Base-by-base conservation (phyloP, 768 basidiomycete species). In the Phanerochaete carnosa region DNA sequence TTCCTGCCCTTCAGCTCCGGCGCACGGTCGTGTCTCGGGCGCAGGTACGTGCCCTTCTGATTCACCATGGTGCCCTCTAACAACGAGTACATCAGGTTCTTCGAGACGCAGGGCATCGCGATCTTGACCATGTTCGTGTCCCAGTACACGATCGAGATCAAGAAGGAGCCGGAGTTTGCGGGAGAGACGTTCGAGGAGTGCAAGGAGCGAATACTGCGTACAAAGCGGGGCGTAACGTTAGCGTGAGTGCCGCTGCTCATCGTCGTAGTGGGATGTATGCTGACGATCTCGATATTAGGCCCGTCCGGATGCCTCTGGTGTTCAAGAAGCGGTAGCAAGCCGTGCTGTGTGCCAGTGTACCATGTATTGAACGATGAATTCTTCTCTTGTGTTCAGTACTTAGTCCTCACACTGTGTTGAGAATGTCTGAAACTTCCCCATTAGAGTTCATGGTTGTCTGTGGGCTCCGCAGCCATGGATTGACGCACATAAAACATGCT, bases 1-100 rank as follows among this genome's bases (percentile, higher is more conserved):
- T 85, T 83, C 65, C 33, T 82, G 33, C 81, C 84, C 3, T 85
- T 84, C 66, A 81, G 79, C 59, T 72, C 67, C 54, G 81, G 81
- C 75, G 60, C 76, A 19, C 74, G 81, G 5, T 75, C 75, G 32
- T 82, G 80, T 67, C 32, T 62, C 22, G 61, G 61, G 3, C 56
- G 61, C 7, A 22, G 61, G 49, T 45, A 32, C 22, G 7, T 35
- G 32, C 43, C 30, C 23, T n/a, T 5, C 32, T 15, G 11, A n/a
- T 19, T 12, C 23, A 15, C 29, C 12, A 32, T 15, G 32, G 43
- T 47, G n/a, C 28, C 15, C 19, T 6, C 22, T 16, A 7, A 55
- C 37, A n/a, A 22, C 25, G 39, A n/a, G 25, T 13, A 16, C 15
- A 28, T 11, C 39, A 70, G 68, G 30, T 73, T 84, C 69, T 76